These are phyloP conservation scores for Zymoseptoria ardabiliae DNA, from an alignment of 2,329 filamentous ascomycete species.

Conservation along the genomic window DNA sequence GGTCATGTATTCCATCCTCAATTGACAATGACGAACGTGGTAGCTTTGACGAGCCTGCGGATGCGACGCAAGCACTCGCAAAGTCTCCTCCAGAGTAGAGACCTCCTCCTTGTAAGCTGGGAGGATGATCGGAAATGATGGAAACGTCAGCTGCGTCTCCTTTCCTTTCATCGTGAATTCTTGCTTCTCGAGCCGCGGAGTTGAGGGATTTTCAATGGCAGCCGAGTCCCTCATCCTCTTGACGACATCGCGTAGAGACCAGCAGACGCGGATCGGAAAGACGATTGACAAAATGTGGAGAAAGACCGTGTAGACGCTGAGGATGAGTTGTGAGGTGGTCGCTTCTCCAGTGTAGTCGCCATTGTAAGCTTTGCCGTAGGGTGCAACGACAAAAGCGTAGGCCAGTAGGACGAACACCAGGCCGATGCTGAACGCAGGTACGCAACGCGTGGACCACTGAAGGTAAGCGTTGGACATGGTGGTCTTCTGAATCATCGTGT, in stretches of 20 bases:
- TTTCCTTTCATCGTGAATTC: conserved; percentile 7
- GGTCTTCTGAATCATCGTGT: background rate
- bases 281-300: conserved; percentile 57
- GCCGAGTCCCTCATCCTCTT: conserved; percentile 20
- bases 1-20: too few species aligned
- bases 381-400: conserved; percentile 22
- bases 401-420: conserved; percentile 19
- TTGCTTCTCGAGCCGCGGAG: background rate
- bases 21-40: conserved; percentile 50
- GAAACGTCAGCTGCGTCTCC: conserved; percentile 17
- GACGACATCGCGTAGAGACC: conserved; percentile 53
- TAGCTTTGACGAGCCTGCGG: conserved; percentile 56
- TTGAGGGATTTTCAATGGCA: conserved; percentile 9
- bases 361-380: conserved; percentile 20
- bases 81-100: conserved; percentile 59
- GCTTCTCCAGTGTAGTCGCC: conserved; percentile 22
- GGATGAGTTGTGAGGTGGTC: conserved; percentile 23
- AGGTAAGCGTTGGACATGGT: conserved; percentile 17
- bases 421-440: conserved; percentile 24
- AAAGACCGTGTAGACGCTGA: conserved; percentile 51
- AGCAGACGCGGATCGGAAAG: conserved; percentile 58
- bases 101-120: conserved; percentile 70
- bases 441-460: conserved; percentile 23
- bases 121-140: conserved; percentile 58
- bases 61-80: conserved; percentile 62